Conservation (phyloP, 2,329 filamentous ascomycete genomes). For the Nemania sp. region DNA sequence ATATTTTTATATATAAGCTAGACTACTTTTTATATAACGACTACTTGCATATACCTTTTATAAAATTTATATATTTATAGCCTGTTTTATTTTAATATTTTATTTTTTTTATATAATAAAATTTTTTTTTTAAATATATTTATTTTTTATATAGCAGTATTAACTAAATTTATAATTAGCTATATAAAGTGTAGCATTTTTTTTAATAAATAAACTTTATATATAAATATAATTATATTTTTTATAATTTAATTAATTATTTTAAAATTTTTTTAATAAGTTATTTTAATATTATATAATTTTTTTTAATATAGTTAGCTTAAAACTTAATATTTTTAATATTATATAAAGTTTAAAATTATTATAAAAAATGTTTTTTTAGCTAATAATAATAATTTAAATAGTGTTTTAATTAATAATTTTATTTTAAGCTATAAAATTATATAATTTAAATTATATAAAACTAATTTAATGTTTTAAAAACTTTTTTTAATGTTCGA, state of each 20-base stretch:
- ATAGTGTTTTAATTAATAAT: background rate
- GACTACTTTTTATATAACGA: background rate
- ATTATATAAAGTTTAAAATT: background rate
- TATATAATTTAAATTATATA: background rate
- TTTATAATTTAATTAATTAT: background rate
- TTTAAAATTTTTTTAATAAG: background rate
- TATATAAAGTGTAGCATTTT: background rate
- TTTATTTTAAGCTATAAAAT: background rate
- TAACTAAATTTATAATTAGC: background rate
- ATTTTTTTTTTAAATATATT: background rate
- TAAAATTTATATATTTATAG: background rate
- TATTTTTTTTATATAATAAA: background rate
- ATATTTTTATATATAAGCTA: background rate
- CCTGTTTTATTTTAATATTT: background rate
- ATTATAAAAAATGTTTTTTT: background rate
- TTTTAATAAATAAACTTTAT: background rate
- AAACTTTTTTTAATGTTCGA: background rate
- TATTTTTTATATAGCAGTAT: background rate
- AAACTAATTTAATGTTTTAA: background rate
- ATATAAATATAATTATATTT: background rate
- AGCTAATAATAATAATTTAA: background rate
- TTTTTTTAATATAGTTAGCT: background rate
- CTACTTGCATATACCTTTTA: background rate
- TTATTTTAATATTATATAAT: background rate
- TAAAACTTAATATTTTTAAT: background rate